A percentile compares a stretch with the other conserved stretches of the same genome.
Conservation (phyloP, 345 rosid species). For the Populus euphratica region DNA sequence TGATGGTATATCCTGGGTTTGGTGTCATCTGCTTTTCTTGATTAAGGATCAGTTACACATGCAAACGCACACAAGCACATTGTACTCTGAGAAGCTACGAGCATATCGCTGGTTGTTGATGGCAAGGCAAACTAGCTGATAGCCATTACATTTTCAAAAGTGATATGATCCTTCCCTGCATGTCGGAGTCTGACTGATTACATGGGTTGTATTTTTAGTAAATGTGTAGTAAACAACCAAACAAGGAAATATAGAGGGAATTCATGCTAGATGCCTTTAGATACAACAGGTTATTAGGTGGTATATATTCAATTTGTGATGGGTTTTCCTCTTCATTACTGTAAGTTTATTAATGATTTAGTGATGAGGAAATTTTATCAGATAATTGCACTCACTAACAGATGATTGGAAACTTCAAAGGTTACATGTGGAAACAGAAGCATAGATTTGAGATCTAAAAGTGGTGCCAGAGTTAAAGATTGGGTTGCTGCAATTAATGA, state of each 20-base stretch:
- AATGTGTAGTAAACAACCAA: background rate
- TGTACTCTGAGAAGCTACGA: background rate
- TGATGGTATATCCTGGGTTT: background rate
- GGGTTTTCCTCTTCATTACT: background rate
- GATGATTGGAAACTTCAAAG: slow-evolving; percentile 55
- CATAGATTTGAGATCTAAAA: slow-evolving; percentile 75
- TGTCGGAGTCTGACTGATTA: background rate
- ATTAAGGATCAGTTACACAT: background rate
- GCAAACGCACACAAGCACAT: background rate
- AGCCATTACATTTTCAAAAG: background rate
- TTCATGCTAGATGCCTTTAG: background rate
- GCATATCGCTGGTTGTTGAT: background rate
- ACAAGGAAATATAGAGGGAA: background rate
- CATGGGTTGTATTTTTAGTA: background rate
- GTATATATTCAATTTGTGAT: background rate
- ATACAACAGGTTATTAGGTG: background rate
- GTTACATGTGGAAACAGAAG: slow-evolving; percentile 86
- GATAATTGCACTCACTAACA: slow-evolving; percentile 40
- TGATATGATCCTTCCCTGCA: background rate
- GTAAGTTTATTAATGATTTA: slow-evolving; percentile 3
- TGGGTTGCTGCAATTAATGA: slow-evolving; percentile 97
- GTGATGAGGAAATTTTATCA: slow-evolving; percentile 28
- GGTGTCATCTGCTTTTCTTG: slow-evolving; percentile 7
- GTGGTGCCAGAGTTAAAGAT: slow-evolving; percentile 79
- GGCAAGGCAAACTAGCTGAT: background rate